Conservation (phyloP, 139 green algal species). For the Trebouxia sp. region DNA sequence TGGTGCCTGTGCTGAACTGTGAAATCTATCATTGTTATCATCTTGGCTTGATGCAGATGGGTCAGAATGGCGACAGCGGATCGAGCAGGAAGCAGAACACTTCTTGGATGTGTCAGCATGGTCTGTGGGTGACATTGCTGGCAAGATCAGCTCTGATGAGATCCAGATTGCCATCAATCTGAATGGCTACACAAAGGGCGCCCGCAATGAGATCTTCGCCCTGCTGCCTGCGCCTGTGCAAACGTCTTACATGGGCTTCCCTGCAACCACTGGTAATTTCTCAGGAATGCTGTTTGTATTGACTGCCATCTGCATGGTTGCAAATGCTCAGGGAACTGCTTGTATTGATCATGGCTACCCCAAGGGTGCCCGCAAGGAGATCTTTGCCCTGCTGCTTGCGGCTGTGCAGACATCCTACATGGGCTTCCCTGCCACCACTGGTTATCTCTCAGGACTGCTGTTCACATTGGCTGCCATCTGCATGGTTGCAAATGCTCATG, state of each 20-base stretch:
- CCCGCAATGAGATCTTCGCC: constrained; percentile 91
- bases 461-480: too few species aligned
- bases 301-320: too few species aligned
- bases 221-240: constrained; percentile 83
- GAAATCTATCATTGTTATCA: too few species aligned
- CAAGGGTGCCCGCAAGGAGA: constrained; percentile 69
- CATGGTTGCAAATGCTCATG: too few species aligned
- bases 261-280: constrained; percentile 81
- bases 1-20: too few species aligned
- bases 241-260: constrained; percentile 87
- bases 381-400: constrained; percentile 85
- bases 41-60: too few species aligned
- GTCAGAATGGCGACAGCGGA: constrained; percentile 74
- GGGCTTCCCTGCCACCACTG: constrained; percentile 88
- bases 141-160: constrained; percentile 63
- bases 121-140: constrained; percentile 59
- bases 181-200: constrained; percentile 91
- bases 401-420: constrained; percentile 83
- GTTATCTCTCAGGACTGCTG: too few species aligned
- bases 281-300: too few species aligned
- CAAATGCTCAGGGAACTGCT: too few species aligned
- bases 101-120: constrained; percentile 77
- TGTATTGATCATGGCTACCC: background rate
- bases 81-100: constrained; percentile 76
- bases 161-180: constrained; percentile 88